Conservation (phyloP, 331 rosid genomes). For the Prunus yedoensis region DNA sequence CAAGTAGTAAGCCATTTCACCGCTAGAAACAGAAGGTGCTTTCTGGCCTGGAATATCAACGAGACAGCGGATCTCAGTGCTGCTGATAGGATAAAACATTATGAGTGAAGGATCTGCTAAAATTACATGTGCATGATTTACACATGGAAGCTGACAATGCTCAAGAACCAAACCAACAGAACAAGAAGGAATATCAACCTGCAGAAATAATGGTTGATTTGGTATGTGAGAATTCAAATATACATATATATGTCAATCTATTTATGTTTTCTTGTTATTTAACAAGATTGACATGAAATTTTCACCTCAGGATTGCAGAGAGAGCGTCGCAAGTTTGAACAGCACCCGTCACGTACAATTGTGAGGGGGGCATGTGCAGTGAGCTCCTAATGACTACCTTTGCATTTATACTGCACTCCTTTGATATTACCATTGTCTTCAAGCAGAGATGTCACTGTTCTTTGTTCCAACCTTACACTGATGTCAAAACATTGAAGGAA, state of each 20-base stretch:
- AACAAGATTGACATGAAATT: not conserved
- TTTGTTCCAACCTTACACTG: slow-evolving; percentile 25
- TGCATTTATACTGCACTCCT: slow-evolving; percentile 15
- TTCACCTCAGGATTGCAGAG: slow-evolving; percentile 18
- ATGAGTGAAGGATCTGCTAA: slow-evolving; percentile 19
- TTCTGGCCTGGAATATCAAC: slow-evolving; percentile 17
- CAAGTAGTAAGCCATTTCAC: slow-evolving; percentile 27
- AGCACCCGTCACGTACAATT: slow-evolving; percentile 20
- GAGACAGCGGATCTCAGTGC: slow-evolving; percentile 21
- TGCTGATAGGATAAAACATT: slow-evolving; percentile 20
- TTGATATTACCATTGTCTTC: slow-evolving; percentile 20
- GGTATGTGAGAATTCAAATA: not conserved
- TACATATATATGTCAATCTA: not conserved
- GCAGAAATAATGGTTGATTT: not conserved
- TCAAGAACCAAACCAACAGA: slow-evolving; percentile 27
- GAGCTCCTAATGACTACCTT: not conserved
- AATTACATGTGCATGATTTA: slow-evolving; percentile 17
- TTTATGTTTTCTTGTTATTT: not conserved
- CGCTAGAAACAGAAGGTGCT: slow-evolving; percentile 17
- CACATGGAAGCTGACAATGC: slow-evolving; percentile 18
- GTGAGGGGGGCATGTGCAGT: slow-evolving; percentile 17
- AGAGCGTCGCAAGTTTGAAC: slow-evolving; percentile 16
- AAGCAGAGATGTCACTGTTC: slow-evolving; percentile 16
- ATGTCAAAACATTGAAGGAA: not conserved
- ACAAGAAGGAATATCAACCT: slow-evolving; percentile 22